A percentile compares a stretch with the other conserved stretches of the same genome.
Conservation (phyloP, 345 rosid genomes). For the Heritiera fomes region DNA sequence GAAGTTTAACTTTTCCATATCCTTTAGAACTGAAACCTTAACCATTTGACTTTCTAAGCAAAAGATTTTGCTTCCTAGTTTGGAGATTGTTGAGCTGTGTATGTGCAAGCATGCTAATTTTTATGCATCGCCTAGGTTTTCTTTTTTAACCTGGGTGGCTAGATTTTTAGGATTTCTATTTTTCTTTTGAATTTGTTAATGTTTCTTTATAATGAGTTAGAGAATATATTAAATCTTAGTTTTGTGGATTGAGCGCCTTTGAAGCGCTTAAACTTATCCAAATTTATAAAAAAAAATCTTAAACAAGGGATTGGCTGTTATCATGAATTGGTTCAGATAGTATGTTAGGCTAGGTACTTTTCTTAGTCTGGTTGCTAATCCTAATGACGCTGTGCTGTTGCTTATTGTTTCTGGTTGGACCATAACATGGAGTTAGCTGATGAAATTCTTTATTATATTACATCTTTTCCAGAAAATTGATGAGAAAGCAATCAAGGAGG, state of each 20-base stretch:
- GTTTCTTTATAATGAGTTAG: not conserved
- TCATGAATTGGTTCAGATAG: not conserved
- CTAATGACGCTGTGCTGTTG: not conserved
- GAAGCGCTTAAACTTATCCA: not conserved
- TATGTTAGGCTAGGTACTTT: not conserved
- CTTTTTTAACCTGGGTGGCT: not conserved
- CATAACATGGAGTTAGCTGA: conserved; percentile 12
- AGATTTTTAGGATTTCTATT: not conserved
- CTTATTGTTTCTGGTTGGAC: conserved; percentile 8
- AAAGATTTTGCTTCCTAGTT: not conserved
- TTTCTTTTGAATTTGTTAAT: not conserved
- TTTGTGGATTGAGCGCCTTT: conserved; percentile 1
- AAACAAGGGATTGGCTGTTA: not conserved
- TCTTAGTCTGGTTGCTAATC: not conserved
- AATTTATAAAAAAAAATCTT: not conserved
- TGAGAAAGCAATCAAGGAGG: conserved; percentile 90
- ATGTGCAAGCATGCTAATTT: not conserved
- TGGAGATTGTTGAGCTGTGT: not conserved
- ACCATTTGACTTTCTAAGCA: not conserved
- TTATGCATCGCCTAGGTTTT: not conserved
- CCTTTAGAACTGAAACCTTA: conserved; percentile 11
- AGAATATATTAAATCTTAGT: not conserved
- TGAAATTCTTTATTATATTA: not conserved
- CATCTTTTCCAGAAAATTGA: conserved; percentile 66
- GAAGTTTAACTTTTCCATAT: conserved; percentile 2